Evolutionary conservation across 805 yeast genomes (phyloP).

Genomic region (Maudiozyma serrabonitensis): DNA sequence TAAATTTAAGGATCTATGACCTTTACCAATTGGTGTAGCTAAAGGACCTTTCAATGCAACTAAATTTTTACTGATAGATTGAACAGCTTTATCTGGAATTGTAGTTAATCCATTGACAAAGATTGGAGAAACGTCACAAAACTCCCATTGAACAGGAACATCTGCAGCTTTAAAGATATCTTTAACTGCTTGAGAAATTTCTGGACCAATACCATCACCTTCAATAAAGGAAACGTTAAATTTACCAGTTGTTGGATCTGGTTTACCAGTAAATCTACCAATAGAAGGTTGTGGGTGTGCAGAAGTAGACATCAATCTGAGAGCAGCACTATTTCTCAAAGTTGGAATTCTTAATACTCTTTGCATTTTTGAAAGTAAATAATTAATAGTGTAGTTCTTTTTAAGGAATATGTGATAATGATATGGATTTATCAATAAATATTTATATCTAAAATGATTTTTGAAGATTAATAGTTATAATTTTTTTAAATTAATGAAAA

Average conservation of each 20-base stretch:
- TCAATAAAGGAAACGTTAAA: slow-evolving; percentile 92
- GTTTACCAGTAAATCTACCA: slow-evolving; percentile 27
- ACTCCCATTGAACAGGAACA: slow-evolving; percentile 96
- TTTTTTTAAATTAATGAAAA: not conserved
- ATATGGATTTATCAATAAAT: too few relatives aligned
- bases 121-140: slow-evolving; percentile 90
- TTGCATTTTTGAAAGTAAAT: not conserved
- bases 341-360: slow-evolving; percentile 8
- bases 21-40: slow-evolving; percentile 98
- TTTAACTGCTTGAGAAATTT: slow-evolving; percentile 90
- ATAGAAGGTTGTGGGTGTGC: slow-evolving; percentile 23
- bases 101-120: slow-evolving; percentile 88
- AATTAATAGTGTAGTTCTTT: not conserved
- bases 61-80: slow-evolving; percentile 82
- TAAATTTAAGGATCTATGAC: slow-evolving; percentile 94
- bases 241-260: slow-evolving; percentile 55
- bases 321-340: slow-evolving; percentile 3
- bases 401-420: too few relatives aligned
- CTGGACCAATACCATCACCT: slow-evolving; percentile 98
- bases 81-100: slow-evolving; percentile 85
- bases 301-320: slow-evolving; percentile 13
- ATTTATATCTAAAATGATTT: too few relatives aligned
- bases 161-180: slow-evolving; percentile 87
- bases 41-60: slow-evolving; percentile 97
- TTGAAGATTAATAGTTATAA: not conserved